Percentiles rank a stretch among this genome's conserved stretches.
phyloP scores from a whole-genome alignment of 2,329 filamentous ascomycete species.

The Scytalidium lignicola region DNA sequence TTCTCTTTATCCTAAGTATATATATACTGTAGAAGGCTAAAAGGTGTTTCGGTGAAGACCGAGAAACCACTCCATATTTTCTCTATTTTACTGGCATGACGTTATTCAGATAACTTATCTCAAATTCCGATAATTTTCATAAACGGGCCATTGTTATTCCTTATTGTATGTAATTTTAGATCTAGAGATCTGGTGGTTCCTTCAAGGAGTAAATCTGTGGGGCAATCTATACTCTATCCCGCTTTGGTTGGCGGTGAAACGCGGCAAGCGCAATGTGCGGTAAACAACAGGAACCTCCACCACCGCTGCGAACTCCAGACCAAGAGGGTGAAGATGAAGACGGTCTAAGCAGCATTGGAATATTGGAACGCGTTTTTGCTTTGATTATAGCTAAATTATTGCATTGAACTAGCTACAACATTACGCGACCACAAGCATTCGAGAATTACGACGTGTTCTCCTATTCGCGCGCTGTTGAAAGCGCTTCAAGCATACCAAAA shows the following conservation, averaged over 20 bases:
- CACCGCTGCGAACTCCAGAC: background rate
- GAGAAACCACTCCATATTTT: no score
- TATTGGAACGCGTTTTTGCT: background rate
- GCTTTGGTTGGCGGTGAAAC: background rate
- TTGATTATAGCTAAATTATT: background rate
- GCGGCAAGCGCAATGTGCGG: background rate
- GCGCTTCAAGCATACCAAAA: background rate
- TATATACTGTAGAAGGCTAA: no score
- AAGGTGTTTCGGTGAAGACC: no score
- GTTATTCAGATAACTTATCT: no score
- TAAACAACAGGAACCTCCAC: background rate
- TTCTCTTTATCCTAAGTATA: no score
- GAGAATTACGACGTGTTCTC: background rate
- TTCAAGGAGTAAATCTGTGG: no score
- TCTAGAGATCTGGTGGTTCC: no score
- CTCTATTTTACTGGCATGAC: no score
- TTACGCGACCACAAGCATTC: background rate
- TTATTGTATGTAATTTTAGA: no score
- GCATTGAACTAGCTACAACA: background rate
- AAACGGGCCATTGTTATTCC: no score
- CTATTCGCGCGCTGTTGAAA: background rate
- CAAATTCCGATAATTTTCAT: no score
- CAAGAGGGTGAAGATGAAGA: background rate
- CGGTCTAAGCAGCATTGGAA: background rate
- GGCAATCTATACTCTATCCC: background rate